These are phyloP conservation scores for Coemansia sp. DNA, from an alignment of 192 early-diverging fungal species.

Conservation along the genomic window DNA sequence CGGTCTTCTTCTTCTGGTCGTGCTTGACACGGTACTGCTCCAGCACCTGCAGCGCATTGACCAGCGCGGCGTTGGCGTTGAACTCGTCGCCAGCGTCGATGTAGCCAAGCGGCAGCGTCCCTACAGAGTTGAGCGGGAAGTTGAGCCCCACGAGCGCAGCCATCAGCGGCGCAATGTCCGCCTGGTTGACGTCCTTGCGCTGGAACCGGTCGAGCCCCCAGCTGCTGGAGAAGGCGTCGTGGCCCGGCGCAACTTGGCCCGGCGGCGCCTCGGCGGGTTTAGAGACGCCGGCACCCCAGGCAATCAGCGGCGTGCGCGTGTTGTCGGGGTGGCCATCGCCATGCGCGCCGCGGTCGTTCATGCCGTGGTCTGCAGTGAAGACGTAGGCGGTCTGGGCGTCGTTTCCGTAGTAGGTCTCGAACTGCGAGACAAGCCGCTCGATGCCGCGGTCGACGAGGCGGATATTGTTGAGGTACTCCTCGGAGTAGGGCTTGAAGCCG, in stretches of 20 bases:
- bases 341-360: slow-evolving; percentile 90
- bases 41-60: slow-evolving; percentile 82
- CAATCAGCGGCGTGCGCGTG: slow-evolving; percentile 90
- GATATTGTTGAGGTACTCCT: slow-evolving; percentile 88
- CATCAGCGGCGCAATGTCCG: slow-evolving; percentile 96
- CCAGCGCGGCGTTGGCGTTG: slow-evolving; percentile 73
- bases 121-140: slow-evolving; percentile 93
- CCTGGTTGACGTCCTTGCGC: slow-evolving; percentile 87
- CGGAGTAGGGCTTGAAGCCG: slow-evolving; percentile 76
- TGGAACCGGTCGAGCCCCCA: slow-evolving; percentile 68
- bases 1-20: slow-evolving; percentile 72
- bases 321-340: slow-evolving; percentile 96
- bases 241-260: slow-evolving; percentile 59
- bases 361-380: slow-evolving; percentile 96
- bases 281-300: slow-evolving; percentile 91
- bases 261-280: slow-evolving; percentile 36
- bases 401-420: slow-evolving; percentile 74
- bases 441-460: slow-evolving; percentile 78
- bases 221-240: slow-evolving; percentile 69
- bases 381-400: slow-evolving; percentile 85
- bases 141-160: slow-evolving; percentile 81
- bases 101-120: slow-evolving; percentile 80
- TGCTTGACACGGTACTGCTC: slow-evolving; percentile 87
- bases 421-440: slow-evolving; percentile 61
- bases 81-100: slow-evolving; percentile 69